Conservation (phyloP, 345 rosid genomes). For the Corchorus olitorius region DNA sequence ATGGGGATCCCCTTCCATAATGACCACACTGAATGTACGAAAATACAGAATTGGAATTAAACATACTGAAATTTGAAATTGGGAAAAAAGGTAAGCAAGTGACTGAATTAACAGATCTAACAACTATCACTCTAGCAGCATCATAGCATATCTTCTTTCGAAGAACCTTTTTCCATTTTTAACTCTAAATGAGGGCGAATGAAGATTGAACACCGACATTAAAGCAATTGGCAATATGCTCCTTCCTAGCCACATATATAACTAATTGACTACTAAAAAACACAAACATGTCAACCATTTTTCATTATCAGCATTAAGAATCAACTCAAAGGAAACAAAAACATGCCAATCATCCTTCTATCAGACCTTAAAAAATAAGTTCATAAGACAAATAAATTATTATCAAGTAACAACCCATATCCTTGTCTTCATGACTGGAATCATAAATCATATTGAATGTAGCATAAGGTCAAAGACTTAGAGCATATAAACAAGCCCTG, state of each 20-base stretch:
- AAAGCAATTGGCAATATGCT: no score
- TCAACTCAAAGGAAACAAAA: background rate
- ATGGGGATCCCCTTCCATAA: conserved; percentile 92
- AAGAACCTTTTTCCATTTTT: background rate
- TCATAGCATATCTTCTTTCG: background rate
- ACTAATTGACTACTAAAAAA: no score
- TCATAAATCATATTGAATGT: background rate
- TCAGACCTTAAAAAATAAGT: background rate
- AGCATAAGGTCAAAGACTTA: background rate
- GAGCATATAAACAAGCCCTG: background rate
- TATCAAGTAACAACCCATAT: background rate
- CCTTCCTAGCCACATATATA: no score
- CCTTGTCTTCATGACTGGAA: background rate
- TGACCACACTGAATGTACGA: conserved; percentile 59
- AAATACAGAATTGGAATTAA: conserved; percentile 1
- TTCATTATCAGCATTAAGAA: background rate
- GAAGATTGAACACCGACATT: no score
- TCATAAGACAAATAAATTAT: background rate
- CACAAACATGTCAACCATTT: no score
- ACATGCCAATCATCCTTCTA: background rate
- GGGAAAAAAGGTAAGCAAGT: background rate
- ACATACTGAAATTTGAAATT: background rate
- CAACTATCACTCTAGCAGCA: background rate
- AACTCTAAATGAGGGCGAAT: background rate
- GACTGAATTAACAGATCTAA: background rate